Evolutionary conservation across 2,329 filamentous ascomycete species (phyloP), one percentile per base, ranked within the genome.

Genomic region (Camptophora hylomeconis): DNA sequence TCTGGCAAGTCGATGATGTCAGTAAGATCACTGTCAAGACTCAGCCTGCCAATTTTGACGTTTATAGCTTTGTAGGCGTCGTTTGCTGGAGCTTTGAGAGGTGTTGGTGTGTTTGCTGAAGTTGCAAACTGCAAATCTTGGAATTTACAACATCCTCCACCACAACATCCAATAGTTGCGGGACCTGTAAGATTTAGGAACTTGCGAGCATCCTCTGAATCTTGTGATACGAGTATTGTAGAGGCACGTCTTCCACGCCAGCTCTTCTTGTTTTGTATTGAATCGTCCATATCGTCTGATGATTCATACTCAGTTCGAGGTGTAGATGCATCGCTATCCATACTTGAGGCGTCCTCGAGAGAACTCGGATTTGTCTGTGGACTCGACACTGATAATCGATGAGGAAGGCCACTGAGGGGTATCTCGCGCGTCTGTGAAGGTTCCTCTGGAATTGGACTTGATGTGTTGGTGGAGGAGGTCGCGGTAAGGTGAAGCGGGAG

Each of bases 61-160:
- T 75, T 65, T 26, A 98, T 66, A 36, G 77, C 81, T 32, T 72
- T 68, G 59, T 80, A 98, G 10, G 89, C 89, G 35, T 77, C 69
- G 46, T 92, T 95, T 52, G 89, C 74, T 1, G 87, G 86, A 2
- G 63, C 51, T 19, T 57, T 53, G 29, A 76, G 59, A 3, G 67
- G 63, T 5, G 49, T 48, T 24, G 53, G 57, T 26, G 52, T 47
- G 22, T 61, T 52, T 21, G 57, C 49, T 5, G 57, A 49, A 4
- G 56, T 58, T 34, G 65, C 53, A 5, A 61, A 51, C 20, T 59
- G 59, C 44, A 75, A 46, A 17, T 63, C 63, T 46, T 72, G 62
- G 33, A 71, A 56, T 47, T 70, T 63, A 50, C 72, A 76, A 50
- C 72, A 76, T 32, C 72, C 72, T 35, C 72, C 72, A 21, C 72